Base-by-base conservation (phyloP, 2,329 filamentous ascomycete genomes). In the Microdochium paspali region DNA sequence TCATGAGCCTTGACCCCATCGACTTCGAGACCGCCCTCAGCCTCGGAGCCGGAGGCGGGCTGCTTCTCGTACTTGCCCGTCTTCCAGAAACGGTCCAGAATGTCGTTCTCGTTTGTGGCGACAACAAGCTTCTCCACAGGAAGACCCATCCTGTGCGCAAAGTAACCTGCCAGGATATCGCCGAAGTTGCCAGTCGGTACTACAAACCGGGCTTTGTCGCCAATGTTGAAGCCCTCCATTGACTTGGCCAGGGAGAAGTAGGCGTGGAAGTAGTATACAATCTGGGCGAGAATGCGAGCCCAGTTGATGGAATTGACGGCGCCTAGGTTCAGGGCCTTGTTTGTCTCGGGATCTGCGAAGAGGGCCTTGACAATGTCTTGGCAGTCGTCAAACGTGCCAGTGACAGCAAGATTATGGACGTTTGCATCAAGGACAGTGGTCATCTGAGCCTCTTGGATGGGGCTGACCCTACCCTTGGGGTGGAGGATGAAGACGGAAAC, bases 291-390 rank as follows among this genome's bases (percentile, higher is more conserved):
- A 56, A 98, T 97, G 57, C 93, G 79, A 2, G 90, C 87, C 79
- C 85, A 96, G 71, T 97, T 97, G 71, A 97, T 97, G 43, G 87
- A 93, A 73, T 97, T 97, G 56, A 97, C 89, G 40, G 93, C 91
- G 35, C 87, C 91, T 40, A 97, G 84, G 56, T 88, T 89, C 61
- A 91, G 80, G 2, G 79, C 82, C 56, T 77, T 72, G 73, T 97
- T 97, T 63, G 87, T 85, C 47, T 90, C 82, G 2, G 84, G 74
- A 58, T 98, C 91, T 53, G 82, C 84, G 62, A 97, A 96, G 45
- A 98, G 77, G 1, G 87, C 84, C 70, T 98, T 97, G 63, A 98
- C 85, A 49, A 93, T 94, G 66, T 95, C 90, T 79, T 96, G 91
- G 68, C 93, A 97, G 63, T 97, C 90, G 61, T 97, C 91, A 63